phyloP scores from a whole-genome alignment of 768 basidiomycete genomes.

The Serendipita sp. region DNA sequence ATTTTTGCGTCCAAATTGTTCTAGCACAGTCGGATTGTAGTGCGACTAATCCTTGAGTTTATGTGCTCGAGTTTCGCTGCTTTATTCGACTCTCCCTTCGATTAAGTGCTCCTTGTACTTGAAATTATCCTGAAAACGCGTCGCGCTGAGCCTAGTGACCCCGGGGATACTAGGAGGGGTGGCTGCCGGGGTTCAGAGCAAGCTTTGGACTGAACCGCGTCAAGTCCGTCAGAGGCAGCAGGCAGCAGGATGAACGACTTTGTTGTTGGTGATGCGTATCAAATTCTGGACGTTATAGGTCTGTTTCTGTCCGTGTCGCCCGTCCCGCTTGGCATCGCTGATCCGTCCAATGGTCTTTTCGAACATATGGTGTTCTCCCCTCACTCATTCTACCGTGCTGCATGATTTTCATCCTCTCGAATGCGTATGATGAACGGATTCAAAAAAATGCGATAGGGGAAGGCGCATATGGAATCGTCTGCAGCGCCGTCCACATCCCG shows the following conservation, averaged over 20 bases:
- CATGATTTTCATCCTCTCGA: not conserved
- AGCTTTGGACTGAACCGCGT: too few species aligned
- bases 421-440: slow-evolving; percentile 27
- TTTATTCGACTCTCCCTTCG: too few species aligned
- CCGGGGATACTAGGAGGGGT: too few species aligned
- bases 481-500: slow-evolving; percentile 56
- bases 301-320: not conserved
- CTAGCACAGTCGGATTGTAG: too few species aligned
- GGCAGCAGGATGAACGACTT: slow-evolving; percentile 25
- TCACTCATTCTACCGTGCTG: not conserved
- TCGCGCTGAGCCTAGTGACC: too few species aligned
- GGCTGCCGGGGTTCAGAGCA: too few species aligned
- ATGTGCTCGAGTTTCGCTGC: too few species aligned
- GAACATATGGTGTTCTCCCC: not conserved
- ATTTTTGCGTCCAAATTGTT: too few species aligned
- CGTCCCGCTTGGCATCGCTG: not conserved
- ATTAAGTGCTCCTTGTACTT: too few species aligned
- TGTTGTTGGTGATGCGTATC: slow-evolving; percentile 28
- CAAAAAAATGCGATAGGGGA: slow-evolving; percentile 70
- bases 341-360: not conserved
- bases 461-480: slow-evolving; percentile 78
- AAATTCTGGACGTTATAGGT: slow-evolving; percentile 14
- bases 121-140: too few species aligned
- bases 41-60: too few species aligned
- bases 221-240: too few species aligned